phyloP scores from a whole-genome alignment of 495 filamentous ascomycete genomes.

The Aspergillus homomorphus region DNA sequence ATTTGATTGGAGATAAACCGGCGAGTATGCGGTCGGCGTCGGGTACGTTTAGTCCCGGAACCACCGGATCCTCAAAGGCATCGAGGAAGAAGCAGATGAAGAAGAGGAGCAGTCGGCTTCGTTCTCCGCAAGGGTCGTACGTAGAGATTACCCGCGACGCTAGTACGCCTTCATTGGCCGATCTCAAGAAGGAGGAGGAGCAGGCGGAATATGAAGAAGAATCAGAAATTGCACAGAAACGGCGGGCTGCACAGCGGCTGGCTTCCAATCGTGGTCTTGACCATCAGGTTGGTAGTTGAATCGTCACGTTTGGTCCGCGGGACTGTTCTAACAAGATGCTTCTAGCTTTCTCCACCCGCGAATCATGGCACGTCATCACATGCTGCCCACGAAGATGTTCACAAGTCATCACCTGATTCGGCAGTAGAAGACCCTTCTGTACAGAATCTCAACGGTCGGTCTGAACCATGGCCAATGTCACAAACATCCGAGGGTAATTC shows the following conservation, averaged over 20 bases:
- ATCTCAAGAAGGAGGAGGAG: conserved; percentile 77
- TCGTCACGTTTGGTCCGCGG: not conserved
- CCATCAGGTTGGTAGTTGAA: conserved; percentile 22
- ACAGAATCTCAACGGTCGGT: conserved; percentile 3
- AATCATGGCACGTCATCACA: conserved; percentile 15
- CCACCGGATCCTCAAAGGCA: conserved; percentile 48
- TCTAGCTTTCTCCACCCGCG: conserved; percentile 6
- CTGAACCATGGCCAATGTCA: conserved; percentile 17
- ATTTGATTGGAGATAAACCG: conserved; percentile 68
- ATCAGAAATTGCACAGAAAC: conserved; percentile 62
- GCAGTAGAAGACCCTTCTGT: conserved; percentile 11
- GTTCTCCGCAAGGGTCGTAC: conserved; percentile 25
- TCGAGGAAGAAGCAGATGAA: conserved; percentile 35
- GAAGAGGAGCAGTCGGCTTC: conserved; percentile 25
- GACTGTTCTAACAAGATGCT: conserved; percentile 12
- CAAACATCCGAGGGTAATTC: conserved; percentile 21
- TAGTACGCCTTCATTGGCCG: conserved; percentile 57
- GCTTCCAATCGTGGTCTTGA: conserved; percentile 67
- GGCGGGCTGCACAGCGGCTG: conserved; percentile 67
- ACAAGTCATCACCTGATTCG: conserved; percentile 10
- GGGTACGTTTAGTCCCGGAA: conserved; percentile 54
- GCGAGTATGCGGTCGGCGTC: conserved; percentile 58
- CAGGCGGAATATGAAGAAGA: conserved; percentile 65
- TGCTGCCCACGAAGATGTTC: conserved; percentile 3
- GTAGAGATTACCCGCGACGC: conserved; percentile 25